A percentile compares a stretch with the other conserved stretches of the same genome.
These are phyloP conservation scores for Tulasnella calospora DNA, from an alignment of 768 basidiomycete species.

Conservation along the genomic window DNA sequence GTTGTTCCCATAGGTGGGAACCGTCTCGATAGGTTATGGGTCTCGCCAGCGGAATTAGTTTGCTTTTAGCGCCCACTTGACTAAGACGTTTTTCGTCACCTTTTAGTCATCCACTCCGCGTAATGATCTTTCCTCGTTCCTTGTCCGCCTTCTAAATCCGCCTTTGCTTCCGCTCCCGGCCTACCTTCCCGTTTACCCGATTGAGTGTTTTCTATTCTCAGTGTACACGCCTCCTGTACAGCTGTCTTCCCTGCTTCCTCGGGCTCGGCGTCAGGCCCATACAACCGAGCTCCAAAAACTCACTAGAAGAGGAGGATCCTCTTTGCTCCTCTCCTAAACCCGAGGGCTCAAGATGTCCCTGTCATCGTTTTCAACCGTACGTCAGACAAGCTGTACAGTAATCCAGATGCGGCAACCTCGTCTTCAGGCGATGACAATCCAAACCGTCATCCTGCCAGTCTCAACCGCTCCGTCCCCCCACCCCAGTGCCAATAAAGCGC, in stretches of 20 bases:
- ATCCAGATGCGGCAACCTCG: slow-evolving; percentile 6
- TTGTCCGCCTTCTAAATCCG: too few species aligned
- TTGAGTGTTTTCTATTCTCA: too few species aligned
- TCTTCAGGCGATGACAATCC: slow-evolving; percentile 21
- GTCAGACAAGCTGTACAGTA: slow-evolving; percentile 27
- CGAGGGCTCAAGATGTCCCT: slow-evolving; percentile 41
- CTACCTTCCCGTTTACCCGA: too few species aligned
- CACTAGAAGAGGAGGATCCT: slow-evolving; percentile 46
- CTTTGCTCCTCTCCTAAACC: slow-evolving; percentile 82
- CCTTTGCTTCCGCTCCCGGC: too few species aligned
- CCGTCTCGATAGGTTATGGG: too few species aligned
- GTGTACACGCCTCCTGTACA: too few species aligned
- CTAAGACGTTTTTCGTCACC: too few species aligned
- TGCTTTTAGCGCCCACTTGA: too few species aligned
- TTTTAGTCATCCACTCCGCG: too few species aligned
- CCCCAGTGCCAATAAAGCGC: neutral
- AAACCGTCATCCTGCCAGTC: slow-evolving; percentile 8
- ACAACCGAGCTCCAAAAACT: slow-evolving; percentile 7
- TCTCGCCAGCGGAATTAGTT: too few species aligned
- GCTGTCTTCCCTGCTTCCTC: slow-evolving; percentile 27
- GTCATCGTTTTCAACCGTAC: slow-evolving; percentile 42
- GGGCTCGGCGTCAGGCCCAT: slow-evolving; percentile 18
- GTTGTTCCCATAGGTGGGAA: too few species aligned
- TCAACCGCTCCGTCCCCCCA: neutral
- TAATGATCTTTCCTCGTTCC: too few species aligned